Conservation (phyloP, 2,329 filamentous ascomycete species). For the Fusarium marasasianum region DNA sequence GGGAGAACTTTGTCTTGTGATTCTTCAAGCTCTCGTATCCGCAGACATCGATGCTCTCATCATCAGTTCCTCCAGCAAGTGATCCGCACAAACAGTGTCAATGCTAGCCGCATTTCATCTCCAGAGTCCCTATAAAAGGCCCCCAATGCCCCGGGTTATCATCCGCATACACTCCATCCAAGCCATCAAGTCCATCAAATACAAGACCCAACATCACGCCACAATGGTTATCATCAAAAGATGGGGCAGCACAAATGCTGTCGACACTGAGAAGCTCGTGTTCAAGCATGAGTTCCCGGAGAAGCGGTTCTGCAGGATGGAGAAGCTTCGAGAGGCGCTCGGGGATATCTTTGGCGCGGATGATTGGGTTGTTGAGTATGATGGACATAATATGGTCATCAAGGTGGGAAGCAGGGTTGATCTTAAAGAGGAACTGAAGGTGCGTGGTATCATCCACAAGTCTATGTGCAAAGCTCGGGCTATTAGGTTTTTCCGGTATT, state of each 20-base stretch:
- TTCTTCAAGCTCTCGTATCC: neutral
- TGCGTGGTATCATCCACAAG: neutral
- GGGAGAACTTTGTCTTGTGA: neutral
- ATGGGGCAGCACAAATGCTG: neutral
- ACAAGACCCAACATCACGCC: too few relatives aligned
- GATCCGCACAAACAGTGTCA: neutral
- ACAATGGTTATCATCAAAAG: neutral
- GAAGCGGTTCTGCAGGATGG: neutral
- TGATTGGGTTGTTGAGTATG: neutral
- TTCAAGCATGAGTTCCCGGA: neutral
- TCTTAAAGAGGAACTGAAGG: neutral
- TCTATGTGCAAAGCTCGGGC: neutral
- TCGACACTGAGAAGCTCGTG: neutral
- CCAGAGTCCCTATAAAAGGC: neutral
- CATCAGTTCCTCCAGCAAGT: neutral
- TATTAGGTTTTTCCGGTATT: neutral
- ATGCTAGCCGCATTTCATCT: too few relatives aligned
- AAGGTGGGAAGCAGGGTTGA: neutral
- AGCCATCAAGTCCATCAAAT: too few relatives aligned
- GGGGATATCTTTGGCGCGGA: neutral
- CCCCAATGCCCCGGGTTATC: rapidly evolving
- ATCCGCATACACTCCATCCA: neutral
- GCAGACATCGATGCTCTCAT: too few relatives aligned
- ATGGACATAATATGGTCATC: neutral
- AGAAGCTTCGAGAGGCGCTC: neutral